phyloP scores from a whole-genome alignment of 495 filamentous ascomycete species.

The Parathielavia appendiculata region DNA sequence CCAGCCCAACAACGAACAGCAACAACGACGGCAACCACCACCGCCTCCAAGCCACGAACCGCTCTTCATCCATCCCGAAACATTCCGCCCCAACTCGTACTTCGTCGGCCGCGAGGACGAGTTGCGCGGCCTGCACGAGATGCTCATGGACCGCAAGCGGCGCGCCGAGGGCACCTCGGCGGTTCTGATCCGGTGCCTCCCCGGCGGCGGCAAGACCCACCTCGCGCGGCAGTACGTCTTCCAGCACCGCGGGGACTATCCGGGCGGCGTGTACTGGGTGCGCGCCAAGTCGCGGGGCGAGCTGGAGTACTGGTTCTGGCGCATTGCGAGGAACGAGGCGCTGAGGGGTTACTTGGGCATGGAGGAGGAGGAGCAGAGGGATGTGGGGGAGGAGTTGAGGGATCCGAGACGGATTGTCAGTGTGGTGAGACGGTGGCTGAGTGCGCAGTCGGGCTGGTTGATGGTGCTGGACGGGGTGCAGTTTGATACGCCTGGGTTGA shows the following conservation, averaged over 20 bases:
- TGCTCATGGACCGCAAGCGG: constrained; percentile 59
- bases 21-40: neutral
- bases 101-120: constrained; percentile 73
- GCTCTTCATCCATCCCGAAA: constrained; percentile 64
- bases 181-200: constrained; percentile 65
- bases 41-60: constrained; percentile 27
- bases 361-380: constrained; percentile 26
- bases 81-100: constrained; percentile 70
- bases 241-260: constrained; percentile 57
- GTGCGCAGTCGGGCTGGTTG: constrained; percentile 64
- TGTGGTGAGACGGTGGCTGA: constrained; percentile 65
- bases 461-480: constrained; percentile 71
- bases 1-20: neutral
- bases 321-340: constrained; percentile 63
- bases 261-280: constrained; percentile 78
- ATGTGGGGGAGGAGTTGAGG: constrained; percentile 36
- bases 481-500: constrained; percentile 59
- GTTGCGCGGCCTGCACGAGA: constrained; percentile 59
- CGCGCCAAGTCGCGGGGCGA: constrained; percentile 61
- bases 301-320: constrained; percentile 64
- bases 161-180: constrained; percentile 59
- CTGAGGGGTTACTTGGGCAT: constrained; percentile 37
- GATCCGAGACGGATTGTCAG: constrained; percentile 53
- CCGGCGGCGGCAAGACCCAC: constrained; percentile 78
- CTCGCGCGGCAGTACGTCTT: constrained; percentile 79